Base-by-base conservation (phyloP, 495 filamentous ascomycete genomes). In the Podospora australis region DNA sequence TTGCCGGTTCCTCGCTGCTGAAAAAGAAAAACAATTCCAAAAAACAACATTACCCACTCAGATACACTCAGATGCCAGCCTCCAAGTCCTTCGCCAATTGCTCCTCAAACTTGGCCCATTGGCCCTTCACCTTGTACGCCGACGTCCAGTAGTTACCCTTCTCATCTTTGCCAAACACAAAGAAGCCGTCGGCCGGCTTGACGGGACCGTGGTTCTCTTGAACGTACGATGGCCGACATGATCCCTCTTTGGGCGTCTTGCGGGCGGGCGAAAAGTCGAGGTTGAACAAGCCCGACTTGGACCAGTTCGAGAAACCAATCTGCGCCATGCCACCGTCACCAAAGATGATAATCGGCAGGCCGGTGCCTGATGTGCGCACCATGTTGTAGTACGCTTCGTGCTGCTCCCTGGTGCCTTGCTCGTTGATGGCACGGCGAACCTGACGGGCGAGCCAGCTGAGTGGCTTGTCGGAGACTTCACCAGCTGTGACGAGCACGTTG, bases 131-230 rank as follows among this genome's bases (percentile, higher is more conserved):
- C 58, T 69, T 55, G 44, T 54, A 67, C 6, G 67, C 67, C 1
- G 58, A 54, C 6, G 69, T 47, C 75, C 70, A 75, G 39, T 73
- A 78, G 52, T 76, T 75, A 1, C 70, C 75, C 23, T 65, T 63
- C 11, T 52, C 57, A 49, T 76, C 74, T 56, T 75, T 73, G 1
- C 75, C 75, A 8, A 77, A 44, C 19, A 77, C 65, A 23, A 64
- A 56, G 53, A 68, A 64, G 34, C 62, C 65, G 39, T 66, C 53
- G 28, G 50, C 48, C 5, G 55, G 52, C 19, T 62, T 62, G 39
- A 62, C 46, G 6, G 60, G 56, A 5, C 52, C 54, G 17, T 65
- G 65, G 40, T 60, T 67, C 16, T 63, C 57, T 49, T 68, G 65
- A 30, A 67, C 58, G 23, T 57, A 65, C 1, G 26, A 47, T 6